Conservation (phyloP, 352 stramenopile genomes). For the Pythium brassicae region DNA sequence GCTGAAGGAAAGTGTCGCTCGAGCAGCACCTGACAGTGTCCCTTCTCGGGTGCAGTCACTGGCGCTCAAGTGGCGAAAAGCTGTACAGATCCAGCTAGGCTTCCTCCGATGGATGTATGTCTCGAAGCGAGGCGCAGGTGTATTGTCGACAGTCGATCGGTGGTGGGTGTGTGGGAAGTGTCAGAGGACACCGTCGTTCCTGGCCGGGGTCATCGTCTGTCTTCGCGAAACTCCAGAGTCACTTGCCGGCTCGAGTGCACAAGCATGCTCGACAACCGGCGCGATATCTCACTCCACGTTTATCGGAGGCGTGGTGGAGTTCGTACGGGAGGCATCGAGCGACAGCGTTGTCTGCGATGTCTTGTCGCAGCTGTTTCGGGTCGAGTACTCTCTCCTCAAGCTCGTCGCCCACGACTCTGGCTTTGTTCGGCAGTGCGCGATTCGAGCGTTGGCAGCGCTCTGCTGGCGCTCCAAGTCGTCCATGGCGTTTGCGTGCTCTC, state of each 20-base stretch:
- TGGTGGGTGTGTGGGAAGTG: slow-evolving; percentile 9
- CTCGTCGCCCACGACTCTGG: slow-evolving; percentile 9
- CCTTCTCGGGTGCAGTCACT: slow-evolving; percentile 2
- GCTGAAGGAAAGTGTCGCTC: not conserved
- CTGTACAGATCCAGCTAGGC: slow-evolving; percentile 17
- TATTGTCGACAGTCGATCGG: not conserved
- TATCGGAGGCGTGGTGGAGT: not conserved
- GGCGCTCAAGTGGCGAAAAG: slow-evolving; percentile 16
- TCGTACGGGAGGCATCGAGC: not conserved
- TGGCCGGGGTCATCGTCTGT: slow-evolving; percentile 10
- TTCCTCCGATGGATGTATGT: slow-evolving; percentile 27
- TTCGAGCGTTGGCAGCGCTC: slow-evolving; percentile 11
- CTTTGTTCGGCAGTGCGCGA: slow-evolving; percentile 8
- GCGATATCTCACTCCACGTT: not conserved
- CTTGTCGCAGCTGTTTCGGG: slow-evolving; percentile 8
- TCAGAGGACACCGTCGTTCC: slow-evolving; percentile 11
- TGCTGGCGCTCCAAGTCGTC: slow-evolving; percentile 12
- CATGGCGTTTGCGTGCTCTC: slow-evolving; percentile 12
- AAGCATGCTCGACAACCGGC: not conserved
- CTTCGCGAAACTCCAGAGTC: slow-evolving; percentile 1
- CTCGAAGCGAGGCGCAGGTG: not conserved
- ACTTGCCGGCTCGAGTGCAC: not conserved
- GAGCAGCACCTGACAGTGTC: not conserved
- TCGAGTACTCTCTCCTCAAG: slow-evolving; percentile 12
- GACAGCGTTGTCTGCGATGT: not conserved